Conservation (phyloP, 176 grass and related monocot species). For the Avena insularis region DNA sequence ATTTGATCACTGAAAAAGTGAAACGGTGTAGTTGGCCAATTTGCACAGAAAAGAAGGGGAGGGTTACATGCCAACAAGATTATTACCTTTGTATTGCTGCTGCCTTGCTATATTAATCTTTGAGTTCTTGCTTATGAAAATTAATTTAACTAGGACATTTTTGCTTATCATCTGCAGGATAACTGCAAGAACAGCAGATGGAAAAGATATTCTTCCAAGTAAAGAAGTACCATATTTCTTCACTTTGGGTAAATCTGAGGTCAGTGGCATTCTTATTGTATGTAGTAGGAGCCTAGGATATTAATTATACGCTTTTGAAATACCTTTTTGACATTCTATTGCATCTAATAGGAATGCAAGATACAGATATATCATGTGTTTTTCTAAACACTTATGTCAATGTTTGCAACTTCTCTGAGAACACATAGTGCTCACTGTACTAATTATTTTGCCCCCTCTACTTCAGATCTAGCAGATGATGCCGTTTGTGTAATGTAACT, state of each 20-base stretch:
- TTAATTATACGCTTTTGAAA: neutral
- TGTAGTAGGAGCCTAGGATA: conserved; percentile 28
- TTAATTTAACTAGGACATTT: conserved; percentile 32
- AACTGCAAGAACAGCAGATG: conserved; percentile 76
- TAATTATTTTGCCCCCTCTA: conserved; percentile 8
- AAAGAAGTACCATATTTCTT: conserved; percentile 83
- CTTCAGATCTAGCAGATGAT: conserved; percentile 6
- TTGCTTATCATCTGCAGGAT: conserved; percentile 66
- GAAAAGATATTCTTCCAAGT: conserved; percentile 68
- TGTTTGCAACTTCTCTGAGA: conserved; percentile 19
- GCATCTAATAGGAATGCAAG: conserved; percentile 31
- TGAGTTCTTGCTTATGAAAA: conserved; percentile 32
- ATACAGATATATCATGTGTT: neutral
- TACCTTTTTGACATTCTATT: neutral
- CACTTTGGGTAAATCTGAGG: conserved; percentile 95
- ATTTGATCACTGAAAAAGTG: conserved; percentile 31
- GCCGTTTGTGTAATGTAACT: conserved; percentile 13
- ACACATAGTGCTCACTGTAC: neutral
- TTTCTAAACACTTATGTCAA: conserved; percentile 19
- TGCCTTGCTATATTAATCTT: neutral
- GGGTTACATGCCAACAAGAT: neutral
- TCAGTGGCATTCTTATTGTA: conserved; percentile 48
- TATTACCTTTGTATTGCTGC: neutral
- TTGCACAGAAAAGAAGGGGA: neutral
- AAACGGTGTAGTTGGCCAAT: conserved; percentile 1